Evolutionary conservation across 1,284 basidiomycete species (phyloP).

Genomic region (Irpex sp.): DNA sequence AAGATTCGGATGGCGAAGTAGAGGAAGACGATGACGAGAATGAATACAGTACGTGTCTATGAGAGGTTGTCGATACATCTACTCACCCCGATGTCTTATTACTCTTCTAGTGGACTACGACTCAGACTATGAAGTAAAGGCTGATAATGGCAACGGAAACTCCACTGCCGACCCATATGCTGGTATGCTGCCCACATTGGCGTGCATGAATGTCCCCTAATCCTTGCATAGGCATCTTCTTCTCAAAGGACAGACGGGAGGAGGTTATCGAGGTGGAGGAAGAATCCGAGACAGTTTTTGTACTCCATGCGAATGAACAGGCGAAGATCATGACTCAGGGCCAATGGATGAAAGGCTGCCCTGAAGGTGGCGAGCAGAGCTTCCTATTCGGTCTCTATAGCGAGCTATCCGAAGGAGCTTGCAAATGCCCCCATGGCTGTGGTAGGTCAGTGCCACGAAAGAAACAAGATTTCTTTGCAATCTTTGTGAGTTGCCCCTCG

Average conservation of each 20-base stretch:
- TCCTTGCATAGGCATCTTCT: constrained; percentile 70
- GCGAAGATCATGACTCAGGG: constrained; percentile 78
- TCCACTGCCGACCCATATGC: constrained; percentile 81
- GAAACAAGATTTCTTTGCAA: constrained; percentile 77
- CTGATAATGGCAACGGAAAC: constrained; percentile 31
- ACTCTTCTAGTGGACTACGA: constrained; percentile 59
- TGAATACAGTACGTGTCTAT: constrained; percentile 43
- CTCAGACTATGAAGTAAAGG: constrained; percentile 61
- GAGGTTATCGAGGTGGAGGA: constrained; percentile 81
- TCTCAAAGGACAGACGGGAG: constrained; percentile 85
- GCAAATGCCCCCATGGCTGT: constrained; percentile 73
- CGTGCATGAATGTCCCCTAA: background rate
- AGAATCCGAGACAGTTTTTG: constrained; percentile 49
- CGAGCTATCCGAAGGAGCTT: constrained; percentile 59
- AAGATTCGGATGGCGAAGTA: constrained; percentile 46
- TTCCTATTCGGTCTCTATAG: constrained; percentile 84
- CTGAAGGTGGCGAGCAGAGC: constrained; percentile 86
- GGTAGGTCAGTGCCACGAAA: constrained; percentile 54
- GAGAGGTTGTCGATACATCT: background rate
- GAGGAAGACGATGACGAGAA: constrained; percentile 30
- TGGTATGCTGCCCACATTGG: constrained; percentile 36
- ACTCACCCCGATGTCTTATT: constrained; percentile 1
- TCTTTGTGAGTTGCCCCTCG: constrained; percentile 62
- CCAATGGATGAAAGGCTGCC: constrained; percentile 97
- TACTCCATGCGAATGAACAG: constrained; percentile 42